Conservation (phyloP, 2,329 filamentous ascomycete species). For the Aureobasidium sp. region DNA sequence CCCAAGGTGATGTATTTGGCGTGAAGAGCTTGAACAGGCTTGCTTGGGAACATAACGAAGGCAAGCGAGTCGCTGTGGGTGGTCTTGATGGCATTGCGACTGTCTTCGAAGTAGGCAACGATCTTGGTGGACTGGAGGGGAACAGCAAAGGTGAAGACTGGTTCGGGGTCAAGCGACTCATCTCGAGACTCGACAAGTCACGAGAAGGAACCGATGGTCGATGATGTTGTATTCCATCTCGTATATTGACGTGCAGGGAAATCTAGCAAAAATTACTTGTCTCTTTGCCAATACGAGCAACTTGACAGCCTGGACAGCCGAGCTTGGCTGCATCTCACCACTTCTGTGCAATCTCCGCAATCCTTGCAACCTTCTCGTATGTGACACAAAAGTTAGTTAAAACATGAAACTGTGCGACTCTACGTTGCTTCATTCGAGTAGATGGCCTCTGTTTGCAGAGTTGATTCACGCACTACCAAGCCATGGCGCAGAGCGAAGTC, state of each 20-base stretch:
- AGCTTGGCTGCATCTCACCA: constrained; percentile 7
- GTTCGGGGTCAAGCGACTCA: constrained; percentile 84
- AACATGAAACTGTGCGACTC: constrained; percentile 9
- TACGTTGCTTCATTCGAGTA: background rate
- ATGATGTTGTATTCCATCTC: constrained; percentile 7
- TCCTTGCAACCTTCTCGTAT: background rate
- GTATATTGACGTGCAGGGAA: background rate
- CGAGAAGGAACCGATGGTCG: constrained; percentile 22
- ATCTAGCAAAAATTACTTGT: background rate
- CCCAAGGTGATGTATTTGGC: constrained; percentile 34
- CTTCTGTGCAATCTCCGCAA: constrained; percentile 2
- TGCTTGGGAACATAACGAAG: constrained; percentile 87
- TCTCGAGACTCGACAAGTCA: constrained; percentile 60
- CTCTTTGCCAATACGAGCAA: background rate
- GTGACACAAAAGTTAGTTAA: constrained; percentile 2
- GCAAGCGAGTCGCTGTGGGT: constrained; percentile 78
- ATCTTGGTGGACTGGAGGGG: constrained; percentile 77
- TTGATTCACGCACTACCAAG: background rate
- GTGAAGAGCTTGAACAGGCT: constrained; percentile 83
- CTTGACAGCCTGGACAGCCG: constrained; percentile 1
- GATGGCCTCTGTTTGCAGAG: background rate
- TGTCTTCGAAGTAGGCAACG: constrained; percentile 82
- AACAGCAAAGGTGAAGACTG: constrained; percentile 77
- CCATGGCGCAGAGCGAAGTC: background rate
- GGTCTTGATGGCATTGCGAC: constrained; percentile 87